Conservation (phyloP, 2,329 filamentous ascomycete genomes). For the Daldinia eschscholtzii region DNA sequence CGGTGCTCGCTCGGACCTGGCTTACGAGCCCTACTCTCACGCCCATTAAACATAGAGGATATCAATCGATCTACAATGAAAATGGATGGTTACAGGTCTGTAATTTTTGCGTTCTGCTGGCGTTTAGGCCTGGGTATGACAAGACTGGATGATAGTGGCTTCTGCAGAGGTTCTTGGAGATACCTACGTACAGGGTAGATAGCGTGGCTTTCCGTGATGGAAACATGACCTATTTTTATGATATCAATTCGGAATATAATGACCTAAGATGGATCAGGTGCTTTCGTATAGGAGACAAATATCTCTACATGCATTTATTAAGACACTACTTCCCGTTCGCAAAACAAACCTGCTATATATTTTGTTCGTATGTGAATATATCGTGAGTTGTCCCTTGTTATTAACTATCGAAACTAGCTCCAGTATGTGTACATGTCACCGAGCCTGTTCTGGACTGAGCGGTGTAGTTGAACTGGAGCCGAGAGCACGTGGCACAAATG, state of each 20-base stretch:
- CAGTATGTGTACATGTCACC: not conserved
- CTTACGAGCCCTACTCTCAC: slow-evolving; percentile 75
- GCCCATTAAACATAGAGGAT: slow-evolving; percentile 56
- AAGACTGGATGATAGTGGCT: slow-evolving; percentile 40
- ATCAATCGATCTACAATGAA: slow-evolving; percentile 27
- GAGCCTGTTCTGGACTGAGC: not conserved
- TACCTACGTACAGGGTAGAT: slow-evolving; percentile 15
- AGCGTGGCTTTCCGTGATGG: slow-evolving; percentile 14
- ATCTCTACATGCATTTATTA: not conserved
- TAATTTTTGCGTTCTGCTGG: slow-evolving; percentile 47
- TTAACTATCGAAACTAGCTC: not conserved
- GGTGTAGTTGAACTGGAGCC: not conserved
- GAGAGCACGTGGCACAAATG: slow-evolving; percentile 11
- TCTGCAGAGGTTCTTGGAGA: slow-evolving; percentile 20
- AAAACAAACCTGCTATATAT: not conserved
- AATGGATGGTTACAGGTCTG: slow-evolving; percentile 19
- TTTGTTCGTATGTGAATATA: not conserved
- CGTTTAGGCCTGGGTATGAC: slow-evolving; percentile 46
- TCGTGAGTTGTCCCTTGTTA: not conserved
- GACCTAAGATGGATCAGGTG: not conserved
- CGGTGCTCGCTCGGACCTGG: slow-evolving; percentile 63
- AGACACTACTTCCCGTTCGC: not conserved
- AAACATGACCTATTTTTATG: slow-evolving; percentile 29
- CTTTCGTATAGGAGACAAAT: not conserved
- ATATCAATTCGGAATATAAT: slow-evolving; percentile 24